Evolutionary conservation across 305 asterid genomes (phyloP).

Genomic region (Fraxinus velutina): DNA sequence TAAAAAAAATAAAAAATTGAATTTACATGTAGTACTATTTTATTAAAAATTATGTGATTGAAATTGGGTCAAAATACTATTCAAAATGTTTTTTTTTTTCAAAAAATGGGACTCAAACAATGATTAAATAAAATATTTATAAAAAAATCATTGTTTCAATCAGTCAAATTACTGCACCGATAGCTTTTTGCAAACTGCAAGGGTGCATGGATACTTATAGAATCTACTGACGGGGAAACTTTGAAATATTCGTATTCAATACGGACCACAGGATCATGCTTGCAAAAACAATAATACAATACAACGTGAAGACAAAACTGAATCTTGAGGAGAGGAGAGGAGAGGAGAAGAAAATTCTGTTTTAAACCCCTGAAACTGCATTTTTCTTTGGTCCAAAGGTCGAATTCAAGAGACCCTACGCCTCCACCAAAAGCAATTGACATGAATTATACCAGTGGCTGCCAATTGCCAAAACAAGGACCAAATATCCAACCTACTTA

Average conservation of each 20-base stretch:
- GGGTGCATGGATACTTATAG: too few species aligned
- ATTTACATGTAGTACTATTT: too few species aligned
- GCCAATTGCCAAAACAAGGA: neutral
- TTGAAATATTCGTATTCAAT: neutral
- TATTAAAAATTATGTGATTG: too few species aligned
- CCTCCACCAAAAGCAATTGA: neutral
- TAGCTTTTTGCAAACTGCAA: too few species aligned
- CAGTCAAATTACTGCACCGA: too few species aligned
- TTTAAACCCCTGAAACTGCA: neutral
- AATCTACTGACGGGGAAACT: neutral
- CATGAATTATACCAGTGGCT: neutral
- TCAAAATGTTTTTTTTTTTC: too few species aligned
- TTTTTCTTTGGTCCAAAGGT: neutral
- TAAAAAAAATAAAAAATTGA: too few species aligned
- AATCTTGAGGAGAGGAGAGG: neutral
- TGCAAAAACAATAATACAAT: neutral
- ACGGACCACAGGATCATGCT: neutral
- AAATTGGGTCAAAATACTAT: too few species aligned
- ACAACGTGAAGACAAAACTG: neutral
- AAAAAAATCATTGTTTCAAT: too few species aligned
- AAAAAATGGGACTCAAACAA: too few species aligned
- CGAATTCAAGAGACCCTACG: neutral
- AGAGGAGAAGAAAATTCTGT: neutral
- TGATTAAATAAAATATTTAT: too few species aligned
- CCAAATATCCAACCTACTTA: neutral